A percentile compares a stretch with the other conserved stretches of the same genome.
Conservation (phyloP, 1,284 basidiomycete genomes). For the Tylopilus orsonianus region DNA sequence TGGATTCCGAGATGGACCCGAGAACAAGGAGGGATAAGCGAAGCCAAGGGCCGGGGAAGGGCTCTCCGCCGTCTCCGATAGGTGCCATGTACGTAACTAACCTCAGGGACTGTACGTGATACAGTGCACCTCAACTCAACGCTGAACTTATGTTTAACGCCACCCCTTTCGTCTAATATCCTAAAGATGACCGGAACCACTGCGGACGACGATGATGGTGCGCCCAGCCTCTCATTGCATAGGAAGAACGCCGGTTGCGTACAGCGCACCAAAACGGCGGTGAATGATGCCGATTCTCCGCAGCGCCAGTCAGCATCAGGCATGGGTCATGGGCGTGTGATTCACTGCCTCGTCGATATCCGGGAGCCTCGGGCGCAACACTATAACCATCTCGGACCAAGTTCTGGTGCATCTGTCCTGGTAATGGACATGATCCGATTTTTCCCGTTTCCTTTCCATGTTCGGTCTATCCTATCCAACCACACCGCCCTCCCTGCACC, state of each 20-base stretch:
- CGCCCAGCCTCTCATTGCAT: not conserved
- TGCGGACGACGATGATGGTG: conserved; percentile 6
- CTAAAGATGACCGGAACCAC: conserved; percentile 1
- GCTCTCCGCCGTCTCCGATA: conserved; percentile 1
- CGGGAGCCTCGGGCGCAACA: conserved; percentile 20
- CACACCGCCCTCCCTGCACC: conserved; percentile 4
- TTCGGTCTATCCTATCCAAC: not conserved
- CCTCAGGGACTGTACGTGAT: conserved; percentile 12
- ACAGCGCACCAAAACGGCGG: conserved; percentile 3
- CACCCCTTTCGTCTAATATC: not conserved
- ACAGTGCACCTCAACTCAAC: not conserved
- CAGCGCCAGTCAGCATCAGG: not conserved
- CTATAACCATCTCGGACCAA: conserved; percentile 10
- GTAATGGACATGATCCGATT: conserved; percentile 21
- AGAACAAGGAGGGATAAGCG: not conserved
- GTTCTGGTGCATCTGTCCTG: not conserved
- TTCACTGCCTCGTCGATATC: conserved; percentile 13
- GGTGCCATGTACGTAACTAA: conserved; percentile 21
- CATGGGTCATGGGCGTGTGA: not conserved
- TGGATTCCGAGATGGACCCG: not conserved
- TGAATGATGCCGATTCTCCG: conserved; percentile 6
- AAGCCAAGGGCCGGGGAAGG: conserved; percentile 1
- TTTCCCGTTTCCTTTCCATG: conserved; percentile 22
- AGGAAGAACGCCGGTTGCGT: not conserved
- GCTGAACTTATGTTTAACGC: conserved; percentile 3